Evolutionary conservation across 139 green algal genomes (phyloP).

Genomic region (Picochlorum sp.): DNA sequence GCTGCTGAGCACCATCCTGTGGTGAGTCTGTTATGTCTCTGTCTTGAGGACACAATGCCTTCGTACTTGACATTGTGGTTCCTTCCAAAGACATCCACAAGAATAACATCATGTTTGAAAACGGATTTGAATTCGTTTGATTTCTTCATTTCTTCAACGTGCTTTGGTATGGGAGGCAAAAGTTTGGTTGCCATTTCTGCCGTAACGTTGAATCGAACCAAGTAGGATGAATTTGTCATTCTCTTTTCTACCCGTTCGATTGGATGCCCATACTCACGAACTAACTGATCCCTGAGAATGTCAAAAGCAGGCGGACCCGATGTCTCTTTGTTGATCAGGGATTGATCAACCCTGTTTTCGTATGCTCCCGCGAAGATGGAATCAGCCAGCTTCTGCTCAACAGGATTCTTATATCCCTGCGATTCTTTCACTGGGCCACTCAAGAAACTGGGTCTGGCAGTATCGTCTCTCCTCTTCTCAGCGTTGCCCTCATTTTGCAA

Average conservation of each 20-base stretch:
- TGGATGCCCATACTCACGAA: neutral
- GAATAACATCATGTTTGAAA: neutral
- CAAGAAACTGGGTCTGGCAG: too few relatives aligned
- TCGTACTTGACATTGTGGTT: neutral
- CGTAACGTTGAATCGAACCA: neutral
- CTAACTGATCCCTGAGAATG: neutral
- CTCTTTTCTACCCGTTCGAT: neutral
- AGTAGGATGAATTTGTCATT: constrained; percentile 2
- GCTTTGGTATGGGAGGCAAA: neutral
- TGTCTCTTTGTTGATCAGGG: neutral
- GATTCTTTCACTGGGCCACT: too few relatives aligned
- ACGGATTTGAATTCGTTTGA: neutral
- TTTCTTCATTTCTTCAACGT: neutral
- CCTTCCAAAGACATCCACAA: neutral
- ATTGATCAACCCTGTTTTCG: neutral
- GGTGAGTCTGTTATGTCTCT: neutral
- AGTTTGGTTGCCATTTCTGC: neutral
- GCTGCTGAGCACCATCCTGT: neutral
- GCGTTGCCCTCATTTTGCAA: too few relatives aligned
- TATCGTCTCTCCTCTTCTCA: too few relatives aligned
- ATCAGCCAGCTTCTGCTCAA: neutral
- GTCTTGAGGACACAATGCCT: neutral
- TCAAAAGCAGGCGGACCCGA: neutral
- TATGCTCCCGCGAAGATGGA: neutral
- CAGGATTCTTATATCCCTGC: too few relatives aligned